These are phyloP conservation scores for Lipomyces yamadae DNA, from an alignment of 805 yeast genomes.

Conservation along the genomic window DNA sequence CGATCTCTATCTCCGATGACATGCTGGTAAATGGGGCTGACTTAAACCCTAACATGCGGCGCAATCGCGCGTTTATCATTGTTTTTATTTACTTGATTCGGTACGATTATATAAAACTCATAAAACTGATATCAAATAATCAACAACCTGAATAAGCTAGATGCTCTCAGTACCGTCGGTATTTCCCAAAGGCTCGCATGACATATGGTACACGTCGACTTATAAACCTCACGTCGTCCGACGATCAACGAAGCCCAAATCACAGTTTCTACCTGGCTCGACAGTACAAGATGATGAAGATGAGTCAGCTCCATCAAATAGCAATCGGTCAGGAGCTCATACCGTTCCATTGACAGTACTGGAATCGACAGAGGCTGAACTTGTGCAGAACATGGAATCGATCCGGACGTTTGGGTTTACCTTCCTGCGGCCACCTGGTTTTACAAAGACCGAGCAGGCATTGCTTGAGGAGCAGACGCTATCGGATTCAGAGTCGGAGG, in stretches of 20 bases:
- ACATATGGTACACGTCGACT: constrained; percentile 22
- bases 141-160: neutral
- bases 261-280: constrained; percentile 25
- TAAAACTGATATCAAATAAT: no score
- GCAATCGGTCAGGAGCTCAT: neutral
- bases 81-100: no score
- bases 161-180: constrained; percentile 30
- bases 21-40: no score
- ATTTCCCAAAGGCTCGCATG: constrained; percentile 17
- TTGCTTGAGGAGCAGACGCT: constrained; percentile 41
- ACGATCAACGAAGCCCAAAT: constrained; percentile 16
- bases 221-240: constrained; percentile 15
- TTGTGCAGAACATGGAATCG: constrained; percentile 26
- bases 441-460: constrained; percentile 56
- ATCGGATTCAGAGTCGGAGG: constrained; percentile 43
- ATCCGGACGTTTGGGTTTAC: constrained; percentile 56
- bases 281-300: constrained; percentile 9
- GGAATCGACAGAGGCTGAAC: constrained; percentile 25
- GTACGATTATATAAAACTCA: neutral
- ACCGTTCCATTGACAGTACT: constrained; percentile 3
- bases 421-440: constrained; percentile 62
- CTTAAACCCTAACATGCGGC: neutral
- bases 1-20: no score
- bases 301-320: neutral
- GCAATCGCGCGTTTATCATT: neutral